Conservation (phyloP, 2,329 filamentous ascomycete genomes). For the Fusarium napiforme region DNA sequence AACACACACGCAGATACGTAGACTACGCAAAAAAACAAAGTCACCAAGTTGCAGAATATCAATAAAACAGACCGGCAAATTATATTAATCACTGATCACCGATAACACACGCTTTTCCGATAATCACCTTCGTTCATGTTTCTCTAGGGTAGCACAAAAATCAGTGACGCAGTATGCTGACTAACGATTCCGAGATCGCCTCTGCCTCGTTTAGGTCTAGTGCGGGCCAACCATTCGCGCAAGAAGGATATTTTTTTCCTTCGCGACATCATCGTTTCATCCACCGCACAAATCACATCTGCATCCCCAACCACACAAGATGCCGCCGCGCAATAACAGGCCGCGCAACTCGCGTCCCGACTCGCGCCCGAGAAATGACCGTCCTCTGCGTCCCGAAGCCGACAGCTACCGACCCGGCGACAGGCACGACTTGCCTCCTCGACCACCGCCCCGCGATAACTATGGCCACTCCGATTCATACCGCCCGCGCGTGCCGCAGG, state of each 20-base stretch:
- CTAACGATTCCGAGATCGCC: not conserved
- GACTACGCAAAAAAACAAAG: rapidly evolving
- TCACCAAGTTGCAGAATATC: rapidly evolving
- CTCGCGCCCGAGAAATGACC: conserved; percentile 26
- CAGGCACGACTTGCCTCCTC: conserved; percentile 32
- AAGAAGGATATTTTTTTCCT: conserved; percentile 30
- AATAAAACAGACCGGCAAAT: rapidly evolving
- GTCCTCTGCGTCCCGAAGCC: conserved; percentile 36
- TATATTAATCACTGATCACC: not conserved
- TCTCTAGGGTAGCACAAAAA: not conserved
- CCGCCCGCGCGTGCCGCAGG: conserved; percentile 50
- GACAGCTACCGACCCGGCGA: conserved; percentile 48
- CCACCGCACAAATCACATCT: not conserved
- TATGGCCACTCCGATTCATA: conserved; percentile 44
- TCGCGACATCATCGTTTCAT: conserved; percentile 30
- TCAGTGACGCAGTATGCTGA: conserved; percentile 11
- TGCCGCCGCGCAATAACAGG: conserved; percentile 32
- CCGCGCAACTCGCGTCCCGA: conserved; percentile 27
- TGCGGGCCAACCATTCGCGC: conserved; percentile 18
- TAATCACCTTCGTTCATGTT: rapidly evolving
- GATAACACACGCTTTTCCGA: not conserved
- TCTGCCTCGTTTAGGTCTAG: not conserved
- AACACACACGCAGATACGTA: too few species aligned
- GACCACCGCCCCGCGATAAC: conserved; percentile 36
- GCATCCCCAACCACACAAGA: conserved; percentile 2